These are phyloP conservation scores for Amylocarpus encephaloides DNA, from an alignment of 2,329 filamentous ascomycete species.

Conservation along the genomic window DNA sequence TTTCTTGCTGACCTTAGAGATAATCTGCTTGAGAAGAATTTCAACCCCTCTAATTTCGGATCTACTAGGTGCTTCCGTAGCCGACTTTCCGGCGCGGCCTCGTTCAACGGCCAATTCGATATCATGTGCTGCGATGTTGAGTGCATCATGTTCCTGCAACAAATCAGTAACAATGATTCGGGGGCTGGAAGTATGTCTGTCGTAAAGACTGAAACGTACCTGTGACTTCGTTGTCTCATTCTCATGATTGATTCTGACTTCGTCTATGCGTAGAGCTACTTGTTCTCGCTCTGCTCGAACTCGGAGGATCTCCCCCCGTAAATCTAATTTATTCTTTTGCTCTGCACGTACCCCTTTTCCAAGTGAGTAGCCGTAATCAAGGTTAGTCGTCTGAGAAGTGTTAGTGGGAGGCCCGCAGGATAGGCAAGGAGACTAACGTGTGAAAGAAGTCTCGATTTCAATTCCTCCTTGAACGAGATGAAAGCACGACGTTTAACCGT, in stretches of 20 bases:
- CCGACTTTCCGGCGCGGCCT: constrained; percentile 42
- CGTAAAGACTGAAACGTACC: constrained; percentile 34
- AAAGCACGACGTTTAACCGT: constrained; percentile 50
- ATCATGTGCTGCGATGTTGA: constrained; percentile 55
- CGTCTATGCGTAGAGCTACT: constrained; percentile 56
- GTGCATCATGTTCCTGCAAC: constrained; percentile 39
- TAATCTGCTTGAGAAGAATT: constrained; percentile 47
- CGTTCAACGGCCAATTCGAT: constrained; percentile 52
- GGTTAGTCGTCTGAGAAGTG: constrained; percentile 43
- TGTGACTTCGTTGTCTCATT: constrained; percentile 45
- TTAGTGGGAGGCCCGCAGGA: neutral
- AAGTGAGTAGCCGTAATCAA: constrained; percentile 53
- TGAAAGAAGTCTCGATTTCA: constrained; percentile 49
- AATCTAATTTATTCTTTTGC: constrained; percentile 47
- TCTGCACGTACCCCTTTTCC: constrained; percentile 51
- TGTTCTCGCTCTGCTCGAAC: constrained; percentile 55
- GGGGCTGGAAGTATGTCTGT: neutral
- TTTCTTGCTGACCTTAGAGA: constrained; percentile 45
- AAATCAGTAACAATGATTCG: constrained; percentile 6
- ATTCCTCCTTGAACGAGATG: constrained; percentile 52
- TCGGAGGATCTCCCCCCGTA: constrained; percentile 55
- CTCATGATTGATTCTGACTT: constrained; percentile 54
- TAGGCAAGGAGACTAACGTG: constrained; percentile 42
- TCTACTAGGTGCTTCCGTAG: constrained; percentile 42
- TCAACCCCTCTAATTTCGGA: constrained; percentile 52